Evolutionary conservation across 371 early-diverging fungal genomes (phyloP), one percentile per base, ranked within the genome.

Genomic region (Paraphysoderma sedebokerense): DNA sequence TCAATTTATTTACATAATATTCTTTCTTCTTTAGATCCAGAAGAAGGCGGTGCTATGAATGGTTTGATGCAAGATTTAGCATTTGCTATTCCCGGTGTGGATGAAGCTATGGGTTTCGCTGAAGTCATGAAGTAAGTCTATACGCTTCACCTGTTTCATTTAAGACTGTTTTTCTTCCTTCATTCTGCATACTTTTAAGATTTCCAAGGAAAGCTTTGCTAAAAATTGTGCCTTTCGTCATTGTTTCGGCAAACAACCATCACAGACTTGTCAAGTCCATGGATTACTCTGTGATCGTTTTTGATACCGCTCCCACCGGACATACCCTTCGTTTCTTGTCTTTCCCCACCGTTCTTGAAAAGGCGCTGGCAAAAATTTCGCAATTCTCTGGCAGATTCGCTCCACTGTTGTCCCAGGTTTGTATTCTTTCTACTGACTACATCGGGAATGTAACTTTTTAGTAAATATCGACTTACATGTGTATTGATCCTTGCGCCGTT

Each of bases 261-360:
- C 3, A 32, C 55, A 78, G 80, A 53, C 81, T 92, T 54, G 92
- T 92, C 49, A 91, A 97, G 68, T 82, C 87, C 44, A 95, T 95
- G 93, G 90, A 95, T 49, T 97, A 97, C 66, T 85, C 87, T 44
- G 84, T 84, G 27, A 86, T 98, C 46, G 91, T 98, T 23, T 98
- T 98, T 66, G 98, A 98, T 70, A 98, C 98, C 29, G 98, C 98
- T 5, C 98, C 98, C 12, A 98, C 98, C 12, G 98, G 98, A n/a
- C 98, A 98, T 60, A 98, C 98, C 3, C 81, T 98, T 44, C 86
- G 98, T 36, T 98, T 98, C 74, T 67, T 98, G 48, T 91, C 92
- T 22, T 93, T 98, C 77, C 96, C 98, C 1, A 79, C 79, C 28
- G 89, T 93, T 2, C 60, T 98, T 41, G 93, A 93, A 52, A 96